These are phyloP conservation scores for Kuraishia molischiana DNA, from an alignment of 805 yeast genomes.

Conservation along the genomic window DNA sequence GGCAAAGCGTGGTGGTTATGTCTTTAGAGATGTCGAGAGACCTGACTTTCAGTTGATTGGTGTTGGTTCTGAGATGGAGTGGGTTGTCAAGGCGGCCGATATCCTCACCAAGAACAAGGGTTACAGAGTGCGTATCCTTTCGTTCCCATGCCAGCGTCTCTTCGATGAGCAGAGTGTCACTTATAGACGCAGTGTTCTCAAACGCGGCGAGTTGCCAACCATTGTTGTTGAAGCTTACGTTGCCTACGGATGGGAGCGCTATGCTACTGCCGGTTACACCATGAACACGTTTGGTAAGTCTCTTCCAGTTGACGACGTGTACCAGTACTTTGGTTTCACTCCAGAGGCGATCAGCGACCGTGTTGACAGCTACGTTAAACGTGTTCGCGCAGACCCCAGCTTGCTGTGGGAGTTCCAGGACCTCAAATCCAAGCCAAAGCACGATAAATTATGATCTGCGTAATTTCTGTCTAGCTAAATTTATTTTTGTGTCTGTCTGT, in stretches of 20 bases:
- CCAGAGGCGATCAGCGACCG: slow-evolving; percentile 15
- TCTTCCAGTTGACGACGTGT: slow-evolving; percentile 20
- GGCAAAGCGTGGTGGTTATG: slow-evolving; percentile 20
- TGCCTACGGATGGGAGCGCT: slow-evolving; percentile 25
- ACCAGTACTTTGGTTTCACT: slow-evolving; percentile 22
- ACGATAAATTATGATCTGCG: slow-evolving; percentile 4
- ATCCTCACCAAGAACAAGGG: slow-evolving; percentile 13
- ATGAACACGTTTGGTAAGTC: slow-evolving; percentile 25
- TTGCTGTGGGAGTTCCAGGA: slow-evolving; percentile 7
- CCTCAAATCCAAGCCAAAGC: slow-evolving; percentile 6
- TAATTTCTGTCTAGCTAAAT: too few relatives aligned
- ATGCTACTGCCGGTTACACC: slow-evolving; percentile 24
- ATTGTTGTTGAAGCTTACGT: slow-evolving; percentile 25
- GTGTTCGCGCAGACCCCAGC: slow-evolving; percentile 4
- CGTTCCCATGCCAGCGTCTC: slow-evolving; percentile 22
- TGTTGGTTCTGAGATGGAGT: slow-evolving; percentile 20
- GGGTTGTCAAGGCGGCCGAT: slow-evolving; percentile 19
- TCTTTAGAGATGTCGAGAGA: slow-evolving; percentile 11
- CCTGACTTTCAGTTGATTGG: slow-evolving; percentile 17
- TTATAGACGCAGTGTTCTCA: slow-evolving; percentile 16
- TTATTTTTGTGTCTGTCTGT: too few relatives aligned
- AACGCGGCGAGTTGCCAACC: slow-evolving; percentile 16
- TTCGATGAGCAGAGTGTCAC: slow-evolving; percentile 19
- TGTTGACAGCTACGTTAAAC: slow-evolving; percentile 12
- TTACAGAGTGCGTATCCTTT: slow-evolving; percentile 15